Conservation (phyloP, 2,329 filamentous ascomycete species). For the Stenocarpella maydis region DNA sequence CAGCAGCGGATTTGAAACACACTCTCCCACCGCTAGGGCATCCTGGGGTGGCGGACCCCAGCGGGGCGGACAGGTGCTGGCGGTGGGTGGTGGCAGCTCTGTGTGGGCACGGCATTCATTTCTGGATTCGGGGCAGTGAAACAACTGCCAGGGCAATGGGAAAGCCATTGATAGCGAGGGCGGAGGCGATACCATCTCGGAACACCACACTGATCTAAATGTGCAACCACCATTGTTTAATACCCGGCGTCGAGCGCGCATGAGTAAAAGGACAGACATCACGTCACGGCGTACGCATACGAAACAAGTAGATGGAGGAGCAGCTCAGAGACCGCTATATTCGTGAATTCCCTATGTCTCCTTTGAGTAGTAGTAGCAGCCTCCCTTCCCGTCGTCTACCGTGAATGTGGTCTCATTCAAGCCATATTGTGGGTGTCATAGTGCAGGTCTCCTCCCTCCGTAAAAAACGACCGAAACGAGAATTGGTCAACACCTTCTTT, state of each 20-base stretch:
- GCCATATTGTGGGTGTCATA: conserved; percentile 14
- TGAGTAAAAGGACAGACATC: background rate
- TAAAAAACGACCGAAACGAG: conserved; percentile 19
- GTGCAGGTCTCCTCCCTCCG: background rate
- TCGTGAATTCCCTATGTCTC: conserved; percentile 1
- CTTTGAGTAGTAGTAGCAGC: conserved; percentile 1
- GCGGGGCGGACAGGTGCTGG: background rate
- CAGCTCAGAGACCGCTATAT: conserved; percentile 3
- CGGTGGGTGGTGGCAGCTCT: background rate
- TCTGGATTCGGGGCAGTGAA: conserved; percentile 9
- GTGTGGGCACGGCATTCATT: background rate
- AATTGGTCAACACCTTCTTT: conserved; percentile 31
- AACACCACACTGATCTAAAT: no score
- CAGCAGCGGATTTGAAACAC: conserved; percentile 1
- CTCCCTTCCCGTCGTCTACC: conserved; percentile 3
- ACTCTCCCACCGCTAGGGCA: background rate
- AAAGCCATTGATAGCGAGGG: no score
- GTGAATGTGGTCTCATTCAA: conserved; percentile 19
- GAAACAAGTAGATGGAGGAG: background rate
- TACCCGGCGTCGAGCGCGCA: background rate
- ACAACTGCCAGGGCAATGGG: no score
- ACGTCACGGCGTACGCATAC: background rate
- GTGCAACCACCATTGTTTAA: background rate
- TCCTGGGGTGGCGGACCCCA: background rate
- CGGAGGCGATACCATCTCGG: no score